Evolutionary conservation across 305 asterid species (phyloP), one percentile per base, ranked within the genome.

Genomic region (Solanum hybrid): DNA sequence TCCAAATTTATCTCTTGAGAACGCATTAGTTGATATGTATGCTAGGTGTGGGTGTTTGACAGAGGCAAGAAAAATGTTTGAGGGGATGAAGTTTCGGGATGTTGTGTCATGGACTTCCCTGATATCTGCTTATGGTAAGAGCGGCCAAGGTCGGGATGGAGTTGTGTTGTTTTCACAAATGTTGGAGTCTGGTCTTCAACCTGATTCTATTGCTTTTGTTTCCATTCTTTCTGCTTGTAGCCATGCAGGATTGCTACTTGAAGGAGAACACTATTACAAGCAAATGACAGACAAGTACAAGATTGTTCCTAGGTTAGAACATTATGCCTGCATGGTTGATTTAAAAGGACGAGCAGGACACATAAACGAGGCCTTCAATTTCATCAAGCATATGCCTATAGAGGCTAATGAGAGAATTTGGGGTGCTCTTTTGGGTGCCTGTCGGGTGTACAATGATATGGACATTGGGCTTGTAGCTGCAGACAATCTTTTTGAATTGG

Each of bases 21-120:
- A 97, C 39, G 98, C 98, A 12, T 92, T 96, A 87, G 92, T 96
- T 83, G 97, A 96, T 91, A 97, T 96, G 99, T 95, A 95, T 91
- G 99, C 99, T 34, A 96, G 95, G 91, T 96, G 98, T 20, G 99
- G 99, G 79, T 93, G 96, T 91, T 90, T 96, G 86, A 72, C 51
- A 68, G 99, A 95, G 89, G 99, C 98, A 20, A 92, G 97, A 92
- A 89, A 94, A 84, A 95, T 96, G 34, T 97, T 97, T 84, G 96
- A 95, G 14, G 93, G 76, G 82, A 96, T 95, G 97, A 89, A 3
- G n/a, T 45, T 90, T 31, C 94, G 91, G 89, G 99, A 97, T 93
- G 96, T 97, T 68, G 93, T 97, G 36, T 95, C 99, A 20, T 97
- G 99, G 99, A 97, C 99, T 81, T 97, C 98, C 15, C 88, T 97